phyloP scores from a whole-genome alignment of 352 stramenopile genomes.

The Phytophthora tubulina region DNA sequence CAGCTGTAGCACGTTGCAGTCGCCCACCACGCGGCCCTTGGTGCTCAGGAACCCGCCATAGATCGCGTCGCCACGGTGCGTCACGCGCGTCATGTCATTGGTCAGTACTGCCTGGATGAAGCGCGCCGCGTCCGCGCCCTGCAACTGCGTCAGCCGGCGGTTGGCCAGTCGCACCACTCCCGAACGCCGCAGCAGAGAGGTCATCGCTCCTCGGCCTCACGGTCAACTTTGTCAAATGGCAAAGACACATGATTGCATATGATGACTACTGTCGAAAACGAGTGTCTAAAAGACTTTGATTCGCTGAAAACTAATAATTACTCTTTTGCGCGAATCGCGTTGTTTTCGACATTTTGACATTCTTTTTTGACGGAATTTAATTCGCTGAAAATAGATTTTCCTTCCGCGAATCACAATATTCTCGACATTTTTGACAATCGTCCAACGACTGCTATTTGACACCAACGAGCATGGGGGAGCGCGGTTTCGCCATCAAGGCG shows the following conservation, averaged over 20 bases:
- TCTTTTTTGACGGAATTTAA: too few species aligned
- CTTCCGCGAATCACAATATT: too few species aligned
- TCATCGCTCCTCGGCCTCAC: slow-evolving; percentile 22
- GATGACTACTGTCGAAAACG: neutral
- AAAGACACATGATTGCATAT: slow-evolving; percentile 10
- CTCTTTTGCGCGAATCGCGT: slow-evolving; percentile 30
- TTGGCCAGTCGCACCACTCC: slow-evolving; percentile 62
- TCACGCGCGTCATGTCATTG: slow-evolving; percentile 82
- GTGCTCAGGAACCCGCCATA: slow-evolving; percentile 86
- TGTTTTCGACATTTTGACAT: neutral
- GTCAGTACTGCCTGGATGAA: slow-evolving; percentile 89
- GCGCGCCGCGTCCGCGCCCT: slow-evolving; percentile 70
- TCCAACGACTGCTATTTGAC: neutral
- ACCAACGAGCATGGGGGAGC: slow-evolving; percentile 68
- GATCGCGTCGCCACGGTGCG: slow-evolving; percentile 60
- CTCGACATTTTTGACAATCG: too few species aligned
- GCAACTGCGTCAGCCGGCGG: slow-evolving; percentile 73
- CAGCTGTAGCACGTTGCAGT: slow-evolving; percentile 80
- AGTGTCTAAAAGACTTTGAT: too few species aligned
- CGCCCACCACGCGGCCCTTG: slow-evolving; percentile 80
- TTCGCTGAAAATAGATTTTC: too few species aligned
- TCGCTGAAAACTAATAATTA: neutral
- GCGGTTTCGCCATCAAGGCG: slow-evolving; percentile 90
- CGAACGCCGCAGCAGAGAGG: slow-evolving; percentile 43
- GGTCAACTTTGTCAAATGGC: slow-evolving; percentile 23